Base-by-base conservation (phyloP, 371 early-diverging fungal species). In the Rhizopus microsporus region DNA sequence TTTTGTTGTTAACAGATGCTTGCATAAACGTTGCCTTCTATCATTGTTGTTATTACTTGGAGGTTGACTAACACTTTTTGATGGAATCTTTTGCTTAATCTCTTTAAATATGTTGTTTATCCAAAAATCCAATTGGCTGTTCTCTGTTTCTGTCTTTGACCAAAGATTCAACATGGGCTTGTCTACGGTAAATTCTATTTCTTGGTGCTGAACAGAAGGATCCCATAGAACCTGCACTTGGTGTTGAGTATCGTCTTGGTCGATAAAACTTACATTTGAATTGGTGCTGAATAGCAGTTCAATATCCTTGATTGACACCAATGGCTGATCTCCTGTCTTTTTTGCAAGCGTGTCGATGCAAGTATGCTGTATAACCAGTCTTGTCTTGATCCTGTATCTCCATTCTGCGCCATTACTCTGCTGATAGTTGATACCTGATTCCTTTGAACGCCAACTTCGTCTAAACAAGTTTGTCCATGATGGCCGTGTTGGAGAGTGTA, bases 381-480 rank as follows among this genome's bases (percentile, higher is more conserved):
- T 51, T 15, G 49, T 29, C 0, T 64, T 50, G 4, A 54, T 23
- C 35, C 57, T 67, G 31, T 58, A 66, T 29, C 51, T 48, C 59
- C 57, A 68, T 17, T 53, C 48, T 23, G 35, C 38, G 4, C 15
- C 17, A 17, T 59, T 40, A 8, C 43, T 60, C 13, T 43, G 34
- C 5, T 9, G 32, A 9, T 46, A 29, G 4, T 46, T 29, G 12
- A 7, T 23, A 23, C 29, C 15, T 29, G 47, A 9, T 13, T 57
- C 54, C 10, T 54, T 61, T 3, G 56, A 16, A 46, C 68, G 51
- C 71, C 73, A 69, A 17, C 71, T 71, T 32, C 66, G 60, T 54
- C 71, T 61, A 40, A 77, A 71, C 4, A 77, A 31, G 30, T 67
- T 73, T 38, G 57, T 69, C 77, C 77, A 77, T 3, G 69, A 58